A percentile compares a stretch with the other conserved stretches of the same genome.
Conservation (phyloP, 2,329 filamentous ascomycete species). For the Ambrosiella xylebori region DNA sequence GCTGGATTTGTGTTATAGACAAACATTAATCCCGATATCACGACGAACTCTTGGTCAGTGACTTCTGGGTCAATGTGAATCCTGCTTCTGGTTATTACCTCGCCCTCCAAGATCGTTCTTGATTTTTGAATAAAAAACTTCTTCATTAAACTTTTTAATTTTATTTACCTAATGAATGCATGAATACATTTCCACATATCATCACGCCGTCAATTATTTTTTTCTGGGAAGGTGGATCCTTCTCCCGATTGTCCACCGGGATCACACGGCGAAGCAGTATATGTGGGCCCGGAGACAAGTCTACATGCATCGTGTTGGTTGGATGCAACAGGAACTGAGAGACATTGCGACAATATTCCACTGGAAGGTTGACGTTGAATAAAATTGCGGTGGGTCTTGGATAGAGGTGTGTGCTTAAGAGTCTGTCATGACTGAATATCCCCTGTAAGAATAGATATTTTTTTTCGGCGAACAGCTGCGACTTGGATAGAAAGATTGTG, state of each 20-base stretch:
- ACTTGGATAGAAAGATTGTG: too few species aligned
- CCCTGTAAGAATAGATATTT: neutral
- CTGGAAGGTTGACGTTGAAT: neutral
- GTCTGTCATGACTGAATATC: neutral
- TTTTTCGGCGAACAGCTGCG: neutral
- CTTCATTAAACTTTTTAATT: too few species aligned
- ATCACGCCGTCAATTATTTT: neutral
- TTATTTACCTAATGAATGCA: too few species aligned
- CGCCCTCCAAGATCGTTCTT: too few species aligned
- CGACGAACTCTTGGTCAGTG: too few species aligned
- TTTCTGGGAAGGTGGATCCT: neutral
- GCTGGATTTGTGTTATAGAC: too few species aligned
- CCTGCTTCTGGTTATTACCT: too few species aligned
- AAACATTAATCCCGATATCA: too few species aligned
- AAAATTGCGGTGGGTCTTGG: neutral
- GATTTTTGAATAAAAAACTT: too few species aligned
- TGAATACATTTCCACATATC: too few species aligned
- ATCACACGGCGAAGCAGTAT: neutral
- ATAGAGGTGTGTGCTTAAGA: neutral
- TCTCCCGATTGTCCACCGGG: neutral
- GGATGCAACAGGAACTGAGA: neutral
- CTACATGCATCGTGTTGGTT: neutral
- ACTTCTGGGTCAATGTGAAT: too few species aligned
- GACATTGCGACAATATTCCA: neutral
- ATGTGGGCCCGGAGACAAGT: neutral